Percentiles rank a stretch among this genome's conserved stretches.
phyloP scores from a whole-genome alignment of 768 basidiomycete genomes.

The Lentinula aciculospora region DNA sequence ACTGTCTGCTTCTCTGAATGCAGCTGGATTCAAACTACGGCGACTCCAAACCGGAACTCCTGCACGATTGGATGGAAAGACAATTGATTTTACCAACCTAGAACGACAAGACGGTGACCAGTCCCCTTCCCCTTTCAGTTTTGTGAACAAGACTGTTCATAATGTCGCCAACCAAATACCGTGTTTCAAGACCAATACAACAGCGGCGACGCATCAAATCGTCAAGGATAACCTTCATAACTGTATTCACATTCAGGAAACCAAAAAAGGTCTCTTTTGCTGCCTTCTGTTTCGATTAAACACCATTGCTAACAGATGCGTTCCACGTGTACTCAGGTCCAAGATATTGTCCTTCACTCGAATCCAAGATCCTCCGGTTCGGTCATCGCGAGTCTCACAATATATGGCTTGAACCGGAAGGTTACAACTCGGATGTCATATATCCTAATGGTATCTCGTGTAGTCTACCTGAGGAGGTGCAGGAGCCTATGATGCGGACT shows the following conservation, averaged over 20 bases:
- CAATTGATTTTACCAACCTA: slow-evolving; percentile 65
- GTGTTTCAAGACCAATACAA: slow-evolving; percentile 74
- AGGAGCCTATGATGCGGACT: slow-evolving; percentile 78
- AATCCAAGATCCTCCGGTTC: slow-evolving; percentile 82
- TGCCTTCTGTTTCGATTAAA: neutral
- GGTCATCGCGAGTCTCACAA: slow-evolving; percentile 62
- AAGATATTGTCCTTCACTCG: slow-evolving; percentile 87
- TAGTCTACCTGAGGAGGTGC: slow-evolving; percentile 81
- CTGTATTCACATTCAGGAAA: slow-evolving; percentile 84
- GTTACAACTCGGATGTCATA: slow-evolving; percentile 83
- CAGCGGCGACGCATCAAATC: slow-evolving; percentile 65
- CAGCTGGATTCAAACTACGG: slow-evolving; percentile 77
- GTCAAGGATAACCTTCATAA: slow-evolving; percentile 70
- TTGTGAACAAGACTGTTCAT: slow-evolving; percentile 57
- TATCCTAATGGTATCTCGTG: slow-evolving; percentile 91
- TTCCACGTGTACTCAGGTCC: slow-evolving; percentile 47
- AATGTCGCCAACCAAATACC: slow-evolving; percentile 72
- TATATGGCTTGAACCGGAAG: slow-evolving; percentile 91
- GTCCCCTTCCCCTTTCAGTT: slow-evolving; percentile 70
- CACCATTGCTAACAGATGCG: too few relatives aligned
- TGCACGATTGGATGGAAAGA: slow-evolving; percentile 63
- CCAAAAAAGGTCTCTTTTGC: slow-evolving; percentile 62
- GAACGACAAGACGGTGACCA: slow-evolving; percentile 62
- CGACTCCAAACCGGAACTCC: slow-evolving; percentile 86
- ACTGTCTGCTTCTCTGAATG: slow-evolving; percentile 67